Conservation (phyloP, 495 filamentous ascomycete species). For the Symbiotaphrina buchneri region DNA sequence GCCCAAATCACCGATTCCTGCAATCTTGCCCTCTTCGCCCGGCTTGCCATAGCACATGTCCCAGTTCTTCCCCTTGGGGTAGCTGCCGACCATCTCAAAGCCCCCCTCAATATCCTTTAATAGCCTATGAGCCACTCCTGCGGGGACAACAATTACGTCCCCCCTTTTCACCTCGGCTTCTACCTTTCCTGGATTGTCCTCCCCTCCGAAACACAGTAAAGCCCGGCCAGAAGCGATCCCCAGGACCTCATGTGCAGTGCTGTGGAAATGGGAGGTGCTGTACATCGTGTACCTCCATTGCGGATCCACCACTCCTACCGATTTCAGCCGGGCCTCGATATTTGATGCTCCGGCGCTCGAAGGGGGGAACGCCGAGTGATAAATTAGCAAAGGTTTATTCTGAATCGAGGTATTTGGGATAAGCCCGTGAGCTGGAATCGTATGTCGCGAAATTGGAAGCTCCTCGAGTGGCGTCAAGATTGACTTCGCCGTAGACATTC, state of each 20-base stretch:
- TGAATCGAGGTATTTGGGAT: constrained; percentile 45
- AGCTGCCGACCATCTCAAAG: constrained; percentile 46
- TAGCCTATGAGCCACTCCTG: constrained; percentile 40
- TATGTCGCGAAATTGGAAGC: constrained; percentile 22
- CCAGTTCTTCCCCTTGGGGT: constrained; percentile 32
- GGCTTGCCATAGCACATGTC: constrained; percentile 46
- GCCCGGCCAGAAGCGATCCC: constrained; percentile 32
- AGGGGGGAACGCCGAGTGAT: constrained; percentile 24
- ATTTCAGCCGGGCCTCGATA: constrained; percentile 28
- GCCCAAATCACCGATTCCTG: constrained; percentile 18
- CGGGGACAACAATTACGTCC: constrained; percentile 43
- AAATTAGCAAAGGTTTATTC: constrained; percentile 34
- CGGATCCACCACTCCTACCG: constrained; percentile 29
- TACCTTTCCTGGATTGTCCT: constrained; percentile 32
- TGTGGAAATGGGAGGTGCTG: constrained; percentile 38
- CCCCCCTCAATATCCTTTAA: constrained; percentile 26
- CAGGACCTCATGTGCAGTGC: constrained; percentile 42
- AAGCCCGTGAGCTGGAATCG: constrained; percentile 31
- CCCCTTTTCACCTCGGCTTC: constrained; percentile 29
- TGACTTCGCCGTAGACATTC: too few species aligned
- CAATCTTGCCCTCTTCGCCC: constrained; percentile 25
- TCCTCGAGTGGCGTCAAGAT: constrained; percentile 1
- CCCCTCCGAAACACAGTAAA: constrained; percentile 41
- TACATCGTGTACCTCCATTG: constrained; percentile 52
- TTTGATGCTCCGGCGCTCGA: constrained; percentile 13